These are phyloP conservation scores for Solanum verrucosum DNA, from an alignment of 257 asterid species.

Conservation along the genomic window DNA sequence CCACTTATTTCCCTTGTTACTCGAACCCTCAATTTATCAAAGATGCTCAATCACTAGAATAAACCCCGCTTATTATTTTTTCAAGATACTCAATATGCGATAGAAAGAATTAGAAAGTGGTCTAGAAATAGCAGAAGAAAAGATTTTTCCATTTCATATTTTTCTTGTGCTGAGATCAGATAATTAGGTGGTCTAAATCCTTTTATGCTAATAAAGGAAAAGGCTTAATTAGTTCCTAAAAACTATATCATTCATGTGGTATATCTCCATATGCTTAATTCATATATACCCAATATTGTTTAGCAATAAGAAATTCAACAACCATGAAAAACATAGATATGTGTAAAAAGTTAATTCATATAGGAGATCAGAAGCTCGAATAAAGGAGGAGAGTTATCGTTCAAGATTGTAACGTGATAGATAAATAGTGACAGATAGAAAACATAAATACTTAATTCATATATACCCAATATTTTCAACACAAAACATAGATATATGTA, in stretches of 20 bases:
- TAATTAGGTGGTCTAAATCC: not conserved
- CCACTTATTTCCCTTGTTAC: too few relatives aligned
- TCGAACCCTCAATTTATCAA: too few relatives aligned
- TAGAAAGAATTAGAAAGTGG: not conserved
- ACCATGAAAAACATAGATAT: too few relatives aligned
- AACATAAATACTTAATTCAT: not conserved
- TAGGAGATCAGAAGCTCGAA: not conserved
- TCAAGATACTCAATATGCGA: not conserved
- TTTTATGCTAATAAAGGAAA: not conserved
- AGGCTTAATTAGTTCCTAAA: not conserved
- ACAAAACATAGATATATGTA: not conserved
- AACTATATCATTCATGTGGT: not conserved
- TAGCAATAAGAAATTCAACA: too few relatives aligned
- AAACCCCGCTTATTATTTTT: not conserved
- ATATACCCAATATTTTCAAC: not conserved
- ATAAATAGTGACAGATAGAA: not conserved
- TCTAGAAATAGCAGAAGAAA: not conserved
- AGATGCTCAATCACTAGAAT: too few relatives aligned
- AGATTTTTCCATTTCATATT: not conserved
- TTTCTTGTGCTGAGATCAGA: not conserved
- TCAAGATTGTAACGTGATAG: not conserved
- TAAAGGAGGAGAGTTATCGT: not conserved
- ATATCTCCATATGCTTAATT: not conserved
- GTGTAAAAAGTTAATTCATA: too few relatives aligned
- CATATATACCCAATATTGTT: too few relatives aligned